phyloP scores from a whole-genome alignment of 257 asterid species.

The Rhazya stricta region DNA sequence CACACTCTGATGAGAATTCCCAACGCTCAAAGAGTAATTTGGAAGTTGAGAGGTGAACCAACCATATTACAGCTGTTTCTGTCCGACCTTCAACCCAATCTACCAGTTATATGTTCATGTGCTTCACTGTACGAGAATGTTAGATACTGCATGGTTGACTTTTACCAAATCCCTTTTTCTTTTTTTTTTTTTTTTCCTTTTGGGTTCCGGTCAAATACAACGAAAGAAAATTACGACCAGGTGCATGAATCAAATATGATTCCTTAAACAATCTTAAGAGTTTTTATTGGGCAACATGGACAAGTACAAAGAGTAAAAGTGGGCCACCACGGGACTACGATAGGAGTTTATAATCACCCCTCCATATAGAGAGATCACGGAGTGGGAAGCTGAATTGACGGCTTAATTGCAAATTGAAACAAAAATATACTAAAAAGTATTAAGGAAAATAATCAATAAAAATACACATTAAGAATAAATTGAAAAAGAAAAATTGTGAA shows the following conservation, averaged over 20 bases:
- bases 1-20: no score
- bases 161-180: not conserved
- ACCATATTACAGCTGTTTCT: not conserved
- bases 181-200: no score
- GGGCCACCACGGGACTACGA: no score
- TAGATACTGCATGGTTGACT: not conserved
- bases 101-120: not conserved
- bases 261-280: not conserved
- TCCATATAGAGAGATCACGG: no score
- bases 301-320: no score
- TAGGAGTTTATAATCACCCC: no score
- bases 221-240: not conserved
- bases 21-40: no score
- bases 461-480: no score
- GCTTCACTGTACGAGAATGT: not conserved
- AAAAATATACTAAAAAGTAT: not conserved
- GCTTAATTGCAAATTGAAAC: not conserved
- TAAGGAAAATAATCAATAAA: no score
- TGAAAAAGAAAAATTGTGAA: no score
- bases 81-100: conserved; percentile 6
- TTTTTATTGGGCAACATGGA: not conserved
- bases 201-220: not conserved
- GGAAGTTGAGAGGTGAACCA: not conserved
- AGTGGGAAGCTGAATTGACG: no score
- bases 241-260: not conserved